Conservation (phyloP, 1,284 basidiomycete genomes). For the Omphalotus olearius region DNA sequence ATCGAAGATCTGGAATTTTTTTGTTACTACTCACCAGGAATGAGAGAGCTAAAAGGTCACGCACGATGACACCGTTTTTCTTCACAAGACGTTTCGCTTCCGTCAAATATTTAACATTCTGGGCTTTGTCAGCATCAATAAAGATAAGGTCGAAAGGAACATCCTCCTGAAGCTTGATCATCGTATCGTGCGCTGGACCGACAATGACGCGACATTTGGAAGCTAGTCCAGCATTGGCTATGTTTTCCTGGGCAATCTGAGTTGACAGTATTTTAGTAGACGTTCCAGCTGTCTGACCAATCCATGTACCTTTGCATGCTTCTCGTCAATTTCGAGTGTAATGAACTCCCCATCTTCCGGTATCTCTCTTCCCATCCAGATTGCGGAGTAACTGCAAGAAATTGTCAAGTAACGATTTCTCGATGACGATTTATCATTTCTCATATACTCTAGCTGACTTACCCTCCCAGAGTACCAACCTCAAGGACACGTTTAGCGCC, state of each 20-base stretch:
- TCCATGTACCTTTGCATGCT: slow-evolving; percentile 41
- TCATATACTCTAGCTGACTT: slow-evolving; percentile 19
- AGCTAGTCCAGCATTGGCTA: slow-evolving; percentile 42
- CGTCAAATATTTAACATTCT: slow-evolving; percentile 44
- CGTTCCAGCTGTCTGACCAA: no score
- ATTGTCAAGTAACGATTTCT: no score
- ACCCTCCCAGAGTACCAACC: slow-evolving; percentile 63
- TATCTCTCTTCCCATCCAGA: slow-evolving; percentile 54
- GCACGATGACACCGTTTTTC: slow-evolving; percentile 51
- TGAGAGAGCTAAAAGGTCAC: slow-evolving; percentile 19
- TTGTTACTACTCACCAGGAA: background rate
- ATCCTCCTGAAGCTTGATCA: slow-evolving; percentile 37
- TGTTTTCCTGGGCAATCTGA: slow-evolving; percentile 52
- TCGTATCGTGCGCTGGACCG: slow-evolving; percentile 45
- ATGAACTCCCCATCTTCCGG: slow-evolving; percentile 48
- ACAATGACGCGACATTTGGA: slow-evolving; percentile 44
- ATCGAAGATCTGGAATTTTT: slow-evolving; percentile 45
- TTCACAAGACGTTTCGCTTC: slow-evolving; percentile 53
- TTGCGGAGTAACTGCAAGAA: slow-evolving; percentile 46
- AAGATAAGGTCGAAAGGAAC: slow-evolving; percentile 54
- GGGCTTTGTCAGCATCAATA: slow-evolving; percentile 59
- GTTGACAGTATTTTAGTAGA: background rate
- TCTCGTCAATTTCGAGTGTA: slow-evolving; percentile 44
- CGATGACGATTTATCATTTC: no score
- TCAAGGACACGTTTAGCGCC: slow-evolving; percentile 52